Percentiles rank a stretch among this genome's conserved stretches.
Conservation (phyloP, 2,329 filamentous ascomycete genomes). For the Sclerotinia glacialis region DNA sequence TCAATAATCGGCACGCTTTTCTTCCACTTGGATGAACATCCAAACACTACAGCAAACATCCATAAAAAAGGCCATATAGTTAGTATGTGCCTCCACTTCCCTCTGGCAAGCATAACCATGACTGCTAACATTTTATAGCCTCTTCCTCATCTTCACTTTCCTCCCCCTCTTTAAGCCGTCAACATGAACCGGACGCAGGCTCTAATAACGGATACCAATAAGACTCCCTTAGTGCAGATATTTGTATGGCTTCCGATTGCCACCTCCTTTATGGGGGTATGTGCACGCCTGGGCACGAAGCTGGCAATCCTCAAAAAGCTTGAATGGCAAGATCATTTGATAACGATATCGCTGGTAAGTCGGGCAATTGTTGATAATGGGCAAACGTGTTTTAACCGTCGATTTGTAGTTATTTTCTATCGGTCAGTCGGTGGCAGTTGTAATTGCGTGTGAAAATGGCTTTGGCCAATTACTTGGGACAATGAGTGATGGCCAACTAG, state of each 20-base stretch:
- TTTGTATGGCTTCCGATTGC: constrained; percentile 11
- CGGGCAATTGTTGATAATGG: neutral
- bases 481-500: neutral
- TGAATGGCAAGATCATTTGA: constrained; percentile 3
- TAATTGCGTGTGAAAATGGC: constrained; percentile 20
- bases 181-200: constrained; percentile 2
- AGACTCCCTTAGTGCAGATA: constrained; percentile 15
- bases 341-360: constrained; percentile 11
- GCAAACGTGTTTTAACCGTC: neutral
- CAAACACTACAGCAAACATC: neutral
- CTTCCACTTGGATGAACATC: neutral
- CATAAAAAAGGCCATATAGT: neutral
- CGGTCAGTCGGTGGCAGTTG: constrained; percentile 14
- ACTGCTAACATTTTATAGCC: neutral
- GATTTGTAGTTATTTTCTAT: constrained; percentile 7
- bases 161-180: neutral
- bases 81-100: neutral
- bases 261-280: neutral
- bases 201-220: constrained; percentile 1
- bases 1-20: neutral
- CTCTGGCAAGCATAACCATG: neutral
- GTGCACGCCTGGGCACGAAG: constrained; percentile 1
- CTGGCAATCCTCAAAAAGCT: constrained; percentile 2
- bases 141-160: neutral
- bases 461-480: constrained; percentile 14